Conservation (phyloP, 2,329 filamentous ascomycete species). For the Colletotrichum sp. region DNA sequence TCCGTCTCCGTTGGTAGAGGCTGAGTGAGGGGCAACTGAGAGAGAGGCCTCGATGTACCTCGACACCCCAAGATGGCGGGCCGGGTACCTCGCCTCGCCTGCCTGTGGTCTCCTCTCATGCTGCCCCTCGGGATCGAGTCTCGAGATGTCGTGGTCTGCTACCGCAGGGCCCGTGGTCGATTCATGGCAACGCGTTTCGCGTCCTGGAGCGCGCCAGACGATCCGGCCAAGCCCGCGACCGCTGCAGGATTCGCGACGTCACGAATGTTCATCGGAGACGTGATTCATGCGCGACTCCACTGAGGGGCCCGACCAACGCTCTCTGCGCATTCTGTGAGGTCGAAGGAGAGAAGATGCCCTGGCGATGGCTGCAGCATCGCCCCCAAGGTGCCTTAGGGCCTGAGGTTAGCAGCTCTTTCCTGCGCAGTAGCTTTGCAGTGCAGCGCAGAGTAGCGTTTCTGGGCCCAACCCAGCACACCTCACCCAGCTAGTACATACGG, state of each 20-base stretch:
- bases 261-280: slow-evolving; percentile 11
- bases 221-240: not conserved
- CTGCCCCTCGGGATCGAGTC: not conserved
- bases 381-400: not conserved
- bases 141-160: not conserved
- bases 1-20: not conserved
- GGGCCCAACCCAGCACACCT: not conserved
- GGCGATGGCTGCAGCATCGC: not conserved
- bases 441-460: not conserved
- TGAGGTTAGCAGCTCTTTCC: not conserved
- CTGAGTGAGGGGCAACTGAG: not conserved
- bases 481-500: not conserved
- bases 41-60: not conserved
- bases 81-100: not conserved
- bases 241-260: slow-evolving; percentile 15
- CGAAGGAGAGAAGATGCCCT: not conserved
- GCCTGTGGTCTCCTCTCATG: not conserved
- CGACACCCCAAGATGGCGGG: not conserved
- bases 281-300: slow-evolving; percentile 19
- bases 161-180: not conserved
- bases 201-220: slow-evolving; percentile 13
- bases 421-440: not conserved
- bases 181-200: slow-evolving; percentile 15
- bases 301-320: not conserved
- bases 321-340: not conserved